These are phyloP conservation scores for Botrytis elliptica DNA, from an alignment of 2,329 filamentous ascomycete genomes.

Conservation along the genomic window DNA sequence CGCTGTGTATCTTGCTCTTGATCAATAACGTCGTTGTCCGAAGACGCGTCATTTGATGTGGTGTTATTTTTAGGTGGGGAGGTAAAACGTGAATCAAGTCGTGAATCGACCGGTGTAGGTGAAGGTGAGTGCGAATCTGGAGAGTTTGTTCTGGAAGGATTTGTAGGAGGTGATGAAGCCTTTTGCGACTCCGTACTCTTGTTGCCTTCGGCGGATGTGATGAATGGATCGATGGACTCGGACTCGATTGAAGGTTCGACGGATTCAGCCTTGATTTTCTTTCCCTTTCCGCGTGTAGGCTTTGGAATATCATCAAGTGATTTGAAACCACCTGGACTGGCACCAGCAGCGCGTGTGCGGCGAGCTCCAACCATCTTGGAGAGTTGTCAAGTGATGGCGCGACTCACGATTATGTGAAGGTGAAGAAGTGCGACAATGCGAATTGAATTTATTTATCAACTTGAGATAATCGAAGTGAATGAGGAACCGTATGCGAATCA, in stretches of 20 bases:
- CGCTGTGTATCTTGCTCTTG: not conserved
- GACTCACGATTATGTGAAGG: slow-evolving; percentile 2
- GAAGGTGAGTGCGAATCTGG: slow-evolving; percentile 19
- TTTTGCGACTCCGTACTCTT: slow-evolving; percentile 16
- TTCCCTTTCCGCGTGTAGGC: slow-evolving; percentile 3
- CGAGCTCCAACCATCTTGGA: slow-evolving; percentile 15
- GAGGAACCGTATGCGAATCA: not conserved
- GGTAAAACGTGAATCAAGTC: slow-evolving; percentile 21
- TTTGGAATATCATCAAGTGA: slow-evolving; percentile 18
- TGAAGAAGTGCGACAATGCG: not conserved
- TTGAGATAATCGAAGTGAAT: not conserved
- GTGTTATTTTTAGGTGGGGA: not conserved
- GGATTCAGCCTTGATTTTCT: not conserved
- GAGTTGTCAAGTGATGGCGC: not conserved
- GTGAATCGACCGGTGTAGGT: slow-evolving; percentile 11
- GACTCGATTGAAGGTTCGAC: slow-evolving; percentile 9
- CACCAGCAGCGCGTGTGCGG: slow-evolving; percentile 13
- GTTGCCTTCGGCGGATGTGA: not conserved
- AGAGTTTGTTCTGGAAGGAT: not conserved
- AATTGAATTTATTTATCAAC: not conserved
- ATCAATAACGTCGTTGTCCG: slow-evolving; percentile 7
- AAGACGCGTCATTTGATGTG: slow-evolving; percentile 13
- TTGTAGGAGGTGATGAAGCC: not conserved
- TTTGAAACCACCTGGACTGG: slow-evolving; percentile 21
- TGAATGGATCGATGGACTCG: slow-evolving; percentile 1